Conservation (phyloP, 495 filamentous ascomycete genomes). For the Chaetomidium leptoderma region DNA sequence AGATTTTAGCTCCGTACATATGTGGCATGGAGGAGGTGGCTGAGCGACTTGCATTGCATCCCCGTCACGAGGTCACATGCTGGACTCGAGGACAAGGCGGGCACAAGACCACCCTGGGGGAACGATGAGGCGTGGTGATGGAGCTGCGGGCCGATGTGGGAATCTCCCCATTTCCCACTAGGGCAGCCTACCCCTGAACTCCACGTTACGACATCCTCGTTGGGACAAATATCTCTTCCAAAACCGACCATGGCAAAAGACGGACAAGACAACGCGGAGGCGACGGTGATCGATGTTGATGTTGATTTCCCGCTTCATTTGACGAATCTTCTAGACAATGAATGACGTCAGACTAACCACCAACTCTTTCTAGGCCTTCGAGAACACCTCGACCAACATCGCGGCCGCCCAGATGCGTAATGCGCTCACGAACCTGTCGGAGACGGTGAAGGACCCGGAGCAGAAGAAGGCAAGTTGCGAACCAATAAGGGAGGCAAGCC, state of each 20-base stretch:
- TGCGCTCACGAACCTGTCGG: slow-evolving; percentile 83
- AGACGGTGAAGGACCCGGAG: slow-evolving; percentile 75
- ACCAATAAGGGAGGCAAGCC: too few species aligned
- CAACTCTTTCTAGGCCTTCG: slow-evolving; percentile 70
- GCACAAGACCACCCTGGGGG: not conserved
- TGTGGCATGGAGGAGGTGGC: slow-evolving; percentile 7
- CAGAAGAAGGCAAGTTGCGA: slow-evolving; percentile 70
- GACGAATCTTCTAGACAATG: not conserved
- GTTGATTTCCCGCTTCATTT: slow-evolving; percentile 5
- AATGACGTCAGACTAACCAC: slow-evolving; percentile 21
- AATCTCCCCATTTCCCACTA: too few species aligned
- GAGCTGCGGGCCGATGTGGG: not conserved
- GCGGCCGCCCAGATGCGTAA: slow-evolving; percentile 99
- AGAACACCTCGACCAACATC: slow-evolving; percentile 97
- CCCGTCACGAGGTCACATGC: slow-evolving; percentile 2
- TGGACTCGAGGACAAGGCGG: not conserved
- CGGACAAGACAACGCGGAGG: not conserved
- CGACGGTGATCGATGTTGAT: not conserved
- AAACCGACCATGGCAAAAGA: not conserved
- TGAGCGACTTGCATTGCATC: slow-evolving; percentile 12
- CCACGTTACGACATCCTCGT: not conserved
- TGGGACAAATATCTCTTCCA: not conserved
- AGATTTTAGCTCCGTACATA: not conserved
- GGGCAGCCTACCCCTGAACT: not conserved
- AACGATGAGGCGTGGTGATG: not conserved